A percentile compares a stretch with the other conserved stretches of the same genome.
Conservation (phyloP, 208 protist genomes). For the Blastocrithidia nonstop region DNA sequence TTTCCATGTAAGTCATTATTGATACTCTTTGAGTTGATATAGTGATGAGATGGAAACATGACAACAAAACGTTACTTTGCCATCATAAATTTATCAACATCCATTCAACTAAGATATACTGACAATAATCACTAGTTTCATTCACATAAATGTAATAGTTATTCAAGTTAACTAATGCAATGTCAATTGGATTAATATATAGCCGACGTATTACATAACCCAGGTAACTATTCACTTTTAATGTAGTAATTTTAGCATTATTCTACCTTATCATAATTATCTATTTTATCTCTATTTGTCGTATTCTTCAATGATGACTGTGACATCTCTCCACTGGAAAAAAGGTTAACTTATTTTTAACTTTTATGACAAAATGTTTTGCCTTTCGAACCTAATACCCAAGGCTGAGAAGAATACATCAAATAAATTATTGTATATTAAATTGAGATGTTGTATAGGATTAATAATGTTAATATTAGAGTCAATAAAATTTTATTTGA, state of each 20-base stretch:
- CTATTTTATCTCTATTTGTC: background rate
- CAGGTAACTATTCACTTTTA: no score
- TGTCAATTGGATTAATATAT: no score
- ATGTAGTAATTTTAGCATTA: no score
- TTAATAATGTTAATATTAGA: background rate
- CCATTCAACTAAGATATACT: no score
- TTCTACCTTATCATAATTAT: background rate
- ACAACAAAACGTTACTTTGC: no score
- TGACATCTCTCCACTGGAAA: constrained; percentile 17
- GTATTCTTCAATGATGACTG: constrained; percentile 9
- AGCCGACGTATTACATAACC: no score
- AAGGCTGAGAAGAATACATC: constrained; percentile 6
- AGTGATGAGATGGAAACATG: no score
- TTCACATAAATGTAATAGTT: background rate
- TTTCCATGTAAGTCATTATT: background rate
- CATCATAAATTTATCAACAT: no score
- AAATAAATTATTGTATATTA: background rate
- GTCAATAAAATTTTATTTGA: background rate
- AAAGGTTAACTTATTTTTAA: no score
- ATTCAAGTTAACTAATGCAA: no score
- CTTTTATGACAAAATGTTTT: constrained; percentile 4
- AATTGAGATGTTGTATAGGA: constrained; percentile 1
- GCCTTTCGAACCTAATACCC: constrained; percentile 12
- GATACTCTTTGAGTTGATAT: background rate
- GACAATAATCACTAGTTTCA: no score